Percentiles rank a stretch among this genome's conserved stretches.
Evolutionary conservation across 75 land plant species (phyloP).

Genomic region (Larix kaempferi): DNA sequence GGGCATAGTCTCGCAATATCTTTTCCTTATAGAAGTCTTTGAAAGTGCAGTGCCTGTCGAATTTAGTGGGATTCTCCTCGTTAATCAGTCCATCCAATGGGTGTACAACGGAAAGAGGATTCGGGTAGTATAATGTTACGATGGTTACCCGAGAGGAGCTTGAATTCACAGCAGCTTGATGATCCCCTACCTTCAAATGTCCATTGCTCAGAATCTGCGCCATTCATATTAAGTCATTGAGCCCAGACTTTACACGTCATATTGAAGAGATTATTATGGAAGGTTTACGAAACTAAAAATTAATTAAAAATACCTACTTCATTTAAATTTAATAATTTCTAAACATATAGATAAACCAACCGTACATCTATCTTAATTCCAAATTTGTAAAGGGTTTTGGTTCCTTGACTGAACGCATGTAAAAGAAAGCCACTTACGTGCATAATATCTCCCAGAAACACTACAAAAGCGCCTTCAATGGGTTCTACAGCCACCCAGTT

Average conservation of each 20-base stretch:
- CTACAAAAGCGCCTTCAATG: background rate
- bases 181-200: constrained; percentile 59
- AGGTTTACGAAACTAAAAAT: too few species aligned
- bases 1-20: constrained; percentile 36
- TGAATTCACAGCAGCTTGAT: constrained; percentile 78
- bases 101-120: constrained; percentile 46
- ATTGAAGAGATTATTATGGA: too few species aligned
- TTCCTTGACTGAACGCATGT: too few species aligned
- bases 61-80: constrained; percentile 43
- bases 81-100: constrained; percentile 54
- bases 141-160: constrained; percentile 50
- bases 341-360: too few species aligned
- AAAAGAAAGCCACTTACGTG: constrained; percentile 12
- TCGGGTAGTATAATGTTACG: constrained; percentile 61
- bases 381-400: too few species aligned
- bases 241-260: too few species aligned
- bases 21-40: constrained; percentile 49
- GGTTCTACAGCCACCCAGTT: constrained; percentile 24
- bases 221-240: too few species aligned
- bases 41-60: constrained; percentile 10
- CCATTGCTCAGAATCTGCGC: constrained; percentile 65
- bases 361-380: too few species aligned
- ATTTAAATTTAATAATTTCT: too few species aligned
- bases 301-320: too few species aligned
- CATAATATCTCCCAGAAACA: constrained; percentile 23